Percentiles rank a stretch among this genome's conserved stretches.
phyloP scores from a whole-genome alignment of 169 alveolate genomes.

The Eimeria sp. region DNA sequence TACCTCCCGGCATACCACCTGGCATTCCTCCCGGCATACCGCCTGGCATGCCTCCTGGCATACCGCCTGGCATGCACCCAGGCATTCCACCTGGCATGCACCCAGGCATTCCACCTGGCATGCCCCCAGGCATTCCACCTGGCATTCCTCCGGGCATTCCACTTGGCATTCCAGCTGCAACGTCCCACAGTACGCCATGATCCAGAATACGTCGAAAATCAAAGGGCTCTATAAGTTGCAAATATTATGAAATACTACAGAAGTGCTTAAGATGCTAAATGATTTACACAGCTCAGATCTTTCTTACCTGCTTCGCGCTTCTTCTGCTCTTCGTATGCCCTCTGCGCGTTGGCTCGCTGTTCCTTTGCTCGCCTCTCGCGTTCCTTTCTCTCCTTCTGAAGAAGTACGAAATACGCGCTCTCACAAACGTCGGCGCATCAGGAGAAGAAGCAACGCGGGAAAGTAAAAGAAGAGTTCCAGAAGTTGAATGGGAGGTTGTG shows the following conservation, averaged over 20 bases:
- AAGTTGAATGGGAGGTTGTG: neutral
- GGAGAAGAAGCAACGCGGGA: neutral
- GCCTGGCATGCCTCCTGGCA: constrained; percentile 84
- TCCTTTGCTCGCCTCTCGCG: constrained; percentile 84
- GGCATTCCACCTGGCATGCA: constrained; percentile 87
- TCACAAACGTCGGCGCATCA: neutral
- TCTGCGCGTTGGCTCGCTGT: constrained; percentile 85
- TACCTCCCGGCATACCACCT: constrained; percentile 85
- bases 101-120: constrained; percentile 89
- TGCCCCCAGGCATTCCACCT: constrained; percentile 87
- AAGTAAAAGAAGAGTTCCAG: no score
- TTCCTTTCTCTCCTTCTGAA: constrained; percentile 85
- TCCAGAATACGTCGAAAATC: neutral
- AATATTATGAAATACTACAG: neutral
- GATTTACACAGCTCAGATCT: constrained; percentile 74
- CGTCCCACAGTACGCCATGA: neutral
- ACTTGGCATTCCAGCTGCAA: constrained; percentile 82
- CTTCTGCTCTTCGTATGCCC: constrained; percentile 85
- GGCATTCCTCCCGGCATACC: constrained; percentile 89
- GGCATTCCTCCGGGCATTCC: constrained; percentile 84
- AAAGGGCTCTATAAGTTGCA: no score
- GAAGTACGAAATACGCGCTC: constrained; percentile 9
- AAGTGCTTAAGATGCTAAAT: constrained; percentile 5
- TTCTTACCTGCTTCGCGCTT: constrained; percentile 81
- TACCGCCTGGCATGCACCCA: constrained; percentile 85